Conservation (phyloP, 768 basidiomycete genomes). For the Mycena vitilis region DNA sequence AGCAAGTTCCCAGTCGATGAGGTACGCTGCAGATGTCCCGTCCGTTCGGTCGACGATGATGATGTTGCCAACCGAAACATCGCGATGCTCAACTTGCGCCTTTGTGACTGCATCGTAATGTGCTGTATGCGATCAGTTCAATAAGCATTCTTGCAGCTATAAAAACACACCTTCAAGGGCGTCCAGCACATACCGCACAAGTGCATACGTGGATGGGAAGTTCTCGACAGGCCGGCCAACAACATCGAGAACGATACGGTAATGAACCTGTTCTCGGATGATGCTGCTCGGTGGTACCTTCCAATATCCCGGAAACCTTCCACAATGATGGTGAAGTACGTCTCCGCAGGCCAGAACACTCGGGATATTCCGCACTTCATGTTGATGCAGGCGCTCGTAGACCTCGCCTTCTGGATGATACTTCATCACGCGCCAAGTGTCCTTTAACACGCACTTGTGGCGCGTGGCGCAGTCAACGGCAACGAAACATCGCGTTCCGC, state of each 20-base stretch:
- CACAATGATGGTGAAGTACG: slow-evolving; percentile 18
- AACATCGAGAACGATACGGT: slow-evolving; percentile 30
- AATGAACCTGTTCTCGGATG: slow-evolving; percentile 25
- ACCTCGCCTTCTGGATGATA: slow-evolving; percentile 32
- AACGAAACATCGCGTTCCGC: slow-evolving; percentile 34
- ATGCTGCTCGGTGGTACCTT: neutral
- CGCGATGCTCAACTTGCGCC: slow-evolving; percentile 29
- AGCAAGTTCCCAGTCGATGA: slow-evolving; percentile 32
- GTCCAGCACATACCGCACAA: slow-evolving; percentile 18
- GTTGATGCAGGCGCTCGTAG: slow-evolving; percentile 17
- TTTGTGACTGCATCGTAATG: slow-evolving; percentile 25
- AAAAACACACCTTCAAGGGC: slow-evolving; percentile 25
- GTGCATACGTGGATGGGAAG: slow-evolving; percentile 28
- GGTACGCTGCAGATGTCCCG: neutral
- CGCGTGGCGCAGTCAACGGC: slow-evolving; percentile 21
- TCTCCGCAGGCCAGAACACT: slow-evolving; percentile 9
- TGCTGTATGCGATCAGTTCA: slow-evolving; percentile 12
- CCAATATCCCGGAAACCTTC: neutral
- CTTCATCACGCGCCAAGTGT: slow-evolving; percentile 29
- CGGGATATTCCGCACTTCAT: slow-evolving; percentile 12
- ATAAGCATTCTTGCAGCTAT: too few relatives aligned
- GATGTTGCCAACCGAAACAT: slow-evolving; percentile 32
- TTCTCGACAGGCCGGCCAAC: slow-evolving; percentile 30
- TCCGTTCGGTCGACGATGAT: slow-evolving; percentile 9
- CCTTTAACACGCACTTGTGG: slow-evolving; percentile 28